These are phyloP conservation scores for Flaveria bidentis DNA, from an alignment of 129 eudicot genomes.

Conservation along the genomic window DNA sequence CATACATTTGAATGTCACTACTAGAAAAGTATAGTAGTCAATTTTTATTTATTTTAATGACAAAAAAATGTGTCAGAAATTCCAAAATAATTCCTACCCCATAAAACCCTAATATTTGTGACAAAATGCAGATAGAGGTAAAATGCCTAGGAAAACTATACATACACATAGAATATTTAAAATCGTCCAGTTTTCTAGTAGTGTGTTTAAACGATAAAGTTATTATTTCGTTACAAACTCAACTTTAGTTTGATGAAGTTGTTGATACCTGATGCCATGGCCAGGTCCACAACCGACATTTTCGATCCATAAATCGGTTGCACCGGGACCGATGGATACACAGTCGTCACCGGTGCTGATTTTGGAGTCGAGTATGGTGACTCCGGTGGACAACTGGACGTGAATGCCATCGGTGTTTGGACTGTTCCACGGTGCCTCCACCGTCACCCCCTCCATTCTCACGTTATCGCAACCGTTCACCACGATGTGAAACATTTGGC, in stretches of 20 bases:
- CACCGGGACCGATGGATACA: conserved; percentile 70
- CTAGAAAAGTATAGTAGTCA: neutral
- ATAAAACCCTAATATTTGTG: too few relatives aligned
- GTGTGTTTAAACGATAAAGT: too few relatives aligned
- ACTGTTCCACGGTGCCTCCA: conserved; percentile 55
- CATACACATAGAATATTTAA: too few relatives aligned
- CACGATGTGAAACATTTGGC: conserved; percentile 72
- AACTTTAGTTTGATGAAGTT: too few relatives aligned
- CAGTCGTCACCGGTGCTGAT: conserved; percentile 83
- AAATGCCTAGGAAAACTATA: too few relatives aligned
- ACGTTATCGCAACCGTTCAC: conserved; percentile 60
- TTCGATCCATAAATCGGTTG: conserved; percentile 55
- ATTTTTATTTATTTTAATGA: neutral
- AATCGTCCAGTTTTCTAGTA: too few relatives aligned
- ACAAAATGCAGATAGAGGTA: too few relatives aligned
- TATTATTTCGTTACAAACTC: too few relatives aligned
- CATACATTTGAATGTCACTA: neutral
- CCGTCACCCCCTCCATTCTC: conserved; percentile 41
- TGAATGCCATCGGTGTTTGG: conserved; percentile 87
- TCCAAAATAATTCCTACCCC: too few relatives aligned
- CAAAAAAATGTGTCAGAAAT: too few relatives aligned
- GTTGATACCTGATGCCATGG: conserved; percentile 65
- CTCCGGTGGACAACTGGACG: conserved; percentile 50
- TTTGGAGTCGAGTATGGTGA: conserved; percentile 48
- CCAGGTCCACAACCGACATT: conserved; percentile 71